Conservation (phyloP, 2,329 filamentous ascomycete species). For the Fusarium mexicanum region DNA sequence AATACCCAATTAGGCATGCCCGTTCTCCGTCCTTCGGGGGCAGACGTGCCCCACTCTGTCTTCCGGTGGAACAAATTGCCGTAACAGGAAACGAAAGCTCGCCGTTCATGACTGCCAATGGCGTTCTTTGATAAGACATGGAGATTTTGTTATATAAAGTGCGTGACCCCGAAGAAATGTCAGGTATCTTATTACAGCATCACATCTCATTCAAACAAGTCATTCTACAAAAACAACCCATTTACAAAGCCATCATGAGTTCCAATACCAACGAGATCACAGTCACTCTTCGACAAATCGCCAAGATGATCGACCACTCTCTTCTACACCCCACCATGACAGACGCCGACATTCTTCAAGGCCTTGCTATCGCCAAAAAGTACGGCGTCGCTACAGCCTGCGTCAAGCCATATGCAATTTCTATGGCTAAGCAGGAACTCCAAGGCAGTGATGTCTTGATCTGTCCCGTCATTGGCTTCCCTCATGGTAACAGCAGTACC, state of each 20-base stretch:
- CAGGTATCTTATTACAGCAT: rapidly evolving
- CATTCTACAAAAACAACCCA: background rate
- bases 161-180: rapidly evolving
- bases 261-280: conserved; percentile 37
- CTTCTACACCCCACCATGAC: conserved; percentile 71
- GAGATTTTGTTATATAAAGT: background rate
- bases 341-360: conserved; percentile 60
- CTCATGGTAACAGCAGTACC: conserved; percentile 66
- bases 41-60: background rate
- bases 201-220: rapidly evolving
- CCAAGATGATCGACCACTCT: conserved; percentile 69
- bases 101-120: rapidly evolving
- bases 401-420: conserved; percentile 66
- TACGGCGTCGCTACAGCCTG: conserved; percentile 65
- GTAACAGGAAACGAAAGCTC: rapidly evolving
- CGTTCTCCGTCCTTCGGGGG: background rate
- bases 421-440: conserved; percentile 58
- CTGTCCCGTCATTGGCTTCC: conserved; percentile 70
- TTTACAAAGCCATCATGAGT: background rate
- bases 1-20: background rate
- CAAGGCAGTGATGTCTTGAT: conserved; percentile 59
- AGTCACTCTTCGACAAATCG: conserved; percentile 57
- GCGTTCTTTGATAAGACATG: background rate
- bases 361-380: conserved; percentile 58
- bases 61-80: background rate